Base-by-base conservation (phyloP, 2,329 filamentous ascomycete species). In the Fusarium sp. region DNA sequence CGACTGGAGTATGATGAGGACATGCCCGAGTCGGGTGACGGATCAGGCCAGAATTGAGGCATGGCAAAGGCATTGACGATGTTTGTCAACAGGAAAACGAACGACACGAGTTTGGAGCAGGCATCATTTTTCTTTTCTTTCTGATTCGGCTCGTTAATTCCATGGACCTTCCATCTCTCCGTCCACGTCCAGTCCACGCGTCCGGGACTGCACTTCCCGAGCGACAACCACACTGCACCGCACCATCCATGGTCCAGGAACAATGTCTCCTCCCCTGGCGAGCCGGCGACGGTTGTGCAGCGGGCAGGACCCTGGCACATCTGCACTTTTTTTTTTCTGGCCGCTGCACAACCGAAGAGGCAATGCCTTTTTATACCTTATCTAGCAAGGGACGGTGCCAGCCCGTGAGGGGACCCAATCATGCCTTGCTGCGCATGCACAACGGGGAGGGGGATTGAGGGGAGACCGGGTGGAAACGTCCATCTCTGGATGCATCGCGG, bases 21-120 rank as follows among this genome's bases (percentile, higher is more conserved):
- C 70, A 70, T 66, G 64, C 38, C 64, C 55, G 54, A 59, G 71
- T 75, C 64, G 71, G 71, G 68, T 75, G 73, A 75, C 71, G 66
- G 62, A 74, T 75, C 73, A 75, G 73, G 64, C 73, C 73, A 75
- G 73, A 75, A 72, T 65, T 46, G 57, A 65, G 60, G 40, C 60
- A 64, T 62, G 57, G 31, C 44, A 65, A 68, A 67, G 53, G 29
- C 60, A 54, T 57, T 51, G 55, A 62, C 49, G 57, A 58, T 61
- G 20, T 46, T 62, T 67, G 50, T 65, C 65, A 70, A 66, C 59
- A 71, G 63, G 64, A 63, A 63, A 72, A 74, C 68, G 58, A 53
- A 68, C 58, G 64, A 72, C 56, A 56, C 62, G 49, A 58, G 46
- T 27, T 36, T 29, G 55, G 57, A 54, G 14, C 53, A 34, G 46